Evolutionary conservation across 2,329 filamentous ascomycete species (phyloP), one percentile per base, ranked within the genome.

Genomic region (Ramichloridium luteum): DNA sequence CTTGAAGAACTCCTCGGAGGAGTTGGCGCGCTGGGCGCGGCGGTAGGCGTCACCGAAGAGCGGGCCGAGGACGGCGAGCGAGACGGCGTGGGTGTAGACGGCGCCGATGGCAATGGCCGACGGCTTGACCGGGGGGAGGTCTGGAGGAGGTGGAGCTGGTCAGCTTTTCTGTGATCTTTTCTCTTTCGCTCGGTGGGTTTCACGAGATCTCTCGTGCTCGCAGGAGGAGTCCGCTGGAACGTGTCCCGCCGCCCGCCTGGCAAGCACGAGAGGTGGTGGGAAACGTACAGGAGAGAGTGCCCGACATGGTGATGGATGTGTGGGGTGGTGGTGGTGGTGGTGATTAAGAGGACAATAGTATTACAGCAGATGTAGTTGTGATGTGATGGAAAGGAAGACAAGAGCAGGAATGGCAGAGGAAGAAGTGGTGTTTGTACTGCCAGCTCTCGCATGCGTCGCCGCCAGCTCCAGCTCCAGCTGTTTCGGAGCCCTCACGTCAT

Each of bases 91-190:
- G 72, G 81, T 94, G 77, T 94, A 98, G 61, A 85, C 66, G 42
- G 86, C 90, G 64, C 90, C 90, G 54, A 96, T 75, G 55, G 88
- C 90, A 56, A 98, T 93, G 54, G 90, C 88, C 56, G 86, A 94
- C 50, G 90, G 90, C 79, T 94, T 96, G 56, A 98, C 90, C 48
- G 86, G 68, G 47, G 77, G 77, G 34, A 82, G 70, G 58, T 80
- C 72, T 77, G 43, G 3, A 13, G 8, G 18, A 30, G 11, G 22
- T 13, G 12, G 23, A 17, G 20, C 38, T n/a, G n/a, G n/a, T n/a
- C n/a, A n/a, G n/a, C n/a, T n/a, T n/a, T n/a, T n/a, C n/a, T n/a
- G n/a, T n/a, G n/a, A n/a, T n/a, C n/a, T n/a, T n/a, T n/a, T n/a
- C n/a, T n/a, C n/a, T n/a, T n/a, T n/a, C n/a, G n/a, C n/a, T n/a